Evolutionary conservation across 192 early-diverging fungal genomes (phyloP), one percentile per base, ranked within the genome.

Genomic region (Coemansia erecta): DNA sequence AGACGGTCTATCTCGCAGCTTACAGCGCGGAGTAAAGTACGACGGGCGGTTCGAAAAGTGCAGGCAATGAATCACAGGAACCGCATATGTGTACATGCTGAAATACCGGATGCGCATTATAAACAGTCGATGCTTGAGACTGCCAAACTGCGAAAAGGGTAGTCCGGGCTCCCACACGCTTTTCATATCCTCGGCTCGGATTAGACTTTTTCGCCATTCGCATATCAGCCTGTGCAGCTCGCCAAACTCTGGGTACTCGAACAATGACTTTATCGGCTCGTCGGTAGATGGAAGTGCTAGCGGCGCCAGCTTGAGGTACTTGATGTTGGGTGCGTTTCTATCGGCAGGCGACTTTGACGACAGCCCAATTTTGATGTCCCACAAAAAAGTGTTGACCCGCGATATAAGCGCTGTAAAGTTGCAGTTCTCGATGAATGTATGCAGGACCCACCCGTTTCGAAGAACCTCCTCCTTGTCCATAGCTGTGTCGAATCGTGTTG

Each of bases 21-120:
- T n/a, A n/a, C n/a, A 8, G 18, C 45, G 45, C 2, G 45, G 45
- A 6, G 4, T 47, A 18, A 53, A 53, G 33, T 39, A 53, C 1
- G 52, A 53, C 21, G 53, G 53, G 3, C 53, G 53, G 28, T 55
- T 55, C 9, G 39, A 22, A n/a, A 55, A 42, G 39, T 55, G 53
- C 53, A 55, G 39, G 39, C 35, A 35, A n/a, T 35, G 40, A 1
- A 55, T n/a, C 19, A 42, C 41, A 7, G 53, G 53, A 2, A 55
- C 53, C 8, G 35, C 24, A 18, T 55, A 55, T 8, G 19, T 24
- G 40, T 55, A 55, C 18, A 55, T 35, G 39, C 39, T 23, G 21
- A 55, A 55, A 19, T 55, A 55, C 2, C 53, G 53, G 35, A 42
- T 55, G 40, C 53, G 53, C 37, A 55, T 55, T 18, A 55, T 42